phyloP scores from a whole-genome alignment of 345 rosid species.

The Linum lewisii region DNA sequence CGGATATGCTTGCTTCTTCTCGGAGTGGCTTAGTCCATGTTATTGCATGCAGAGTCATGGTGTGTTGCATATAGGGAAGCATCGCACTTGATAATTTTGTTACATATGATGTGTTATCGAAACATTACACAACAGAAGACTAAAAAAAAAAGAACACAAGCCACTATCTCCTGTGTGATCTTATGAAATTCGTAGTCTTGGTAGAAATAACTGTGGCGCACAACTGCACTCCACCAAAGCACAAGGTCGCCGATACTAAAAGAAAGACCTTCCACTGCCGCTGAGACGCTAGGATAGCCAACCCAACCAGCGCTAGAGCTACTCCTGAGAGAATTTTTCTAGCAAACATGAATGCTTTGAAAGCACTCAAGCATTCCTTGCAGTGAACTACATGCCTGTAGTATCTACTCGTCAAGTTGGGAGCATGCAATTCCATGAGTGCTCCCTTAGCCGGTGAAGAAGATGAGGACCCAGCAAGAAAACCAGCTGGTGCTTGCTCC shows the following conservation, averaged over 20 bases:
- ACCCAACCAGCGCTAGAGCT: constrained; percentile 34
- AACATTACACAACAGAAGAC: neutral
- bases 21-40: too few relatives aligned
- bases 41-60: too few relatives aligned
- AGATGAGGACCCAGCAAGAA: constrained; percentile 62
- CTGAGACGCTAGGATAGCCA: constrained; percentile 57
- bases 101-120: too few relatives aligned
- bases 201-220: constrained; percentile 49
- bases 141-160: neutral
- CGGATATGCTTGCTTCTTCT: too few relatives aligned
- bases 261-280: constrained; percentile 68
- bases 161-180: constrained; percentile 78
- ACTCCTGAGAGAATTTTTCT: constrained; percentile 40
- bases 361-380: constrained; percentile 55
- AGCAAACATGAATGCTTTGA: constrained; percentile 56
- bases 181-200: constrained; percentile 80
- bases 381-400: constrained; percentile 85
- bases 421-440: constrained; percentile 60
- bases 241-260: constrained; percentile 42
- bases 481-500: constrained; percentile 87
- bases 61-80: neutral
- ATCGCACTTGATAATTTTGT: neutral
- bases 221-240: constrained; percentile 52
- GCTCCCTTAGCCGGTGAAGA: constrained; percentile 81
- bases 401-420: constrained; percentile 67